Evolutionary conservation across 345 rosid species (phyloP).

Genomic region (Eucalyptus cloeziana): DNA sequence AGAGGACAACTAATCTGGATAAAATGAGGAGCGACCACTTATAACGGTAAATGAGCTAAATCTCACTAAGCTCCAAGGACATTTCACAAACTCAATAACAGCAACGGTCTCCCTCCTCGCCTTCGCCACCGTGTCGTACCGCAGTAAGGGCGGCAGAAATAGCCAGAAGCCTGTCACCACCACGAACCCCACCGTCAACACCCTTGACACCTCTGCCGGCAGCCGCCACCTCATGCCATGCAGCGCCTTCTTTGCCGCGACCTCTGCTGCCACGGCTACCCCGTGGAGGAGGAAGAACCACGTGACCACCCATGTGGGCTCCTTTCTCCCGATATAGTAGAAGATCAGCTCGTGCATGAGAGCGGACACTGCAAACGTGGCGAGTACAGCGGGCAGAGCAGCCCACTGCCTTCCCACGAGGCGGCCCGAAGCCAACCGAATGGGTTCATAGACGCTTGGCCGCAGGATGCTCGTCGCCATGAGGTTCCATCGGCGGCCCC

Average conservation of each 20-base stretch:
- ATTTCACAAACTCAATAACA: not conserved
- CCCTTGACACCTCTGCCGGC: not conserved
- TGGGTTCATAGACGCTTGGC: not conserved
- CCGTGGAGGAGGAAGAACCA: conserved; percentile 19
- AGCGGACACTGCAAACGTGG: conserved; percentile 3
- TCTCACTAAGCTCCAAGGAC: not conserved
- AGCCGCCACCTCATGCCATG: not conserved
- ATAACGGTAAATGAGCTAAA: too few species aligned
- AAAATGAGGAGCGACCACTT: not conserved
- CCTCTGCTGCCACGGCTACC: not conserved
- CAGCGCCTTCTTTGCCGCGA: not conserved
- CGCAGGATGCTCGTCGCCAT: conserved; percentile 2
- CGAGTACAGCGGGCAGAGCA: not conserved
- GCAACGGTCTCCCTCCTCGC: conserved; percentile 3
- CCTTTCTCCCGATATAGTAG: conserved; percentile 4
- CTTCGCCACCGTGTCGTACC: not conserved
- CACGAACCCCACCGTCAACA: not conserved
- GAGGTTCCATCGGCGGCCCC: conserved; percentile 11
- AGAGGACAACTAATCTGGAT: not conserved
- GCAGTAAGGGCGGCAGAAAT: conserved; percentile 12
- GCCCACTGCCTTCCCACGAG: conserved; percentile 1
- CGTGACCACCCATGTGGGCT: conserved; percentile 15
- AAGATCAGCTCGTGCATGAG: conserved; percentile 19
- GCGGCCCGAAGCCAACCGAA: not conserved
- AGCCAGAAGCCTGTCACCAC: conserved; percentile 10